Conservation (phyloP, 345 rosid species). For the Pistacia atlantica region DNA sequence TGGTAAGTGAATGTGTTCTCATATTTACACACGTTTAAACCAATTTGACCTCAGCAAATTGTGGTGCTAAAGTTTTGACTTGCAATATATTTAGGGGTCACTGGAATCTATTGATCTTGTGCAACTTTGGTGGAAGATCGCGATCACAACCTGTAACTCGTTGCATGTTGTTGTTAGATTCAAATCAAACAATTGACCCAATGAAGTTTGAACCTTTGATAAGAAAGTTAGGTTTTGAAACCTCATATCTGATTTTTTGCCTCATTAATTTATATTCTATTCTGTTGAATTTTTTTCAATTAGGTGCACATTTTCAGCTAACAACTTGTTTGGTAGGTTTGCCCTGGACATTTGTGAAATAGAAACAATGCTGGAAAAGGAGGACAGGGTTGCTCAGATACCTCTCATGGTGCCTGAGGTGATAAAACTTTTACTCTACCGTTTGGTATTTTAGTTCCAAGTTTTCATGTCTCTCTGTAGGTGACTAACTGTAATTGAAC, state of each 20-base stretch:
- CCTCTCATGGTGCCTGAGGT: constrained; percentile 53
- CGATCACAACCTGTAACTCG: constrained; percentile 14
- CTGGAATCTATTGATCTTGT: constrained; percentile 53
- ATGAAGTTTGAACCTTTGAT: constrained; percentile 42
- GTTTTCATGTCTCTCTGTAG: neutral
- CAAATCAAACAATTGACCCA: constrained; percentile 30
- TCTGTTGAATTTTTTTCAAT: too few relatives aligned
- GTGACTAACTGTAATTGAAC: neutral
- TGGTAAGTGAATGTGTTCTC: constrained; percentile 28
- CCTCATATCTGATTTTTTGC: neutral
- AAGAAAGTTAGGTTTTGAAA: constrained; percentile 33
- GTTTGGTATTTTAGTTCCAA: neutral
- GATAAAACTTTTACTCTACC: neutral
- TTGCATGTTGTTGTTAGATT: constrained; percentile 51
- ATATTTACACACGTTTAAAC: neutral
- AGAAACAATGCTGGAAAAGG: constrained; percentile 32
- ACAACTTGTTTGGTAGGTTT: constrained; percentile 30
- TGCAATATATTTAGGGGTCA: constrained; percentile 34
- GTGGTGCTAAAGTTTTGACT: neutral
- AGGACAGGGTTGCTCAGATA: constrained; percentile 21
- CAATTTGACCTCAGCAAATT: neutral
- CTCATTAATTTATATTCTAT: neutral
- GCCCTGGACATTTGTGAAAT: constrained; percentile 37
- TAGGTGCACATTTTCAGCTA: too few relatives aligned
- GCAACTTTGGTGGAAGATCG: constrained; percentile 40